Evolutionary conservation across 345 rosid genomes (phyloP), one percentile per base, ranked within the genome.

Genomic region (Leavenworthia alabamica): DNA sequence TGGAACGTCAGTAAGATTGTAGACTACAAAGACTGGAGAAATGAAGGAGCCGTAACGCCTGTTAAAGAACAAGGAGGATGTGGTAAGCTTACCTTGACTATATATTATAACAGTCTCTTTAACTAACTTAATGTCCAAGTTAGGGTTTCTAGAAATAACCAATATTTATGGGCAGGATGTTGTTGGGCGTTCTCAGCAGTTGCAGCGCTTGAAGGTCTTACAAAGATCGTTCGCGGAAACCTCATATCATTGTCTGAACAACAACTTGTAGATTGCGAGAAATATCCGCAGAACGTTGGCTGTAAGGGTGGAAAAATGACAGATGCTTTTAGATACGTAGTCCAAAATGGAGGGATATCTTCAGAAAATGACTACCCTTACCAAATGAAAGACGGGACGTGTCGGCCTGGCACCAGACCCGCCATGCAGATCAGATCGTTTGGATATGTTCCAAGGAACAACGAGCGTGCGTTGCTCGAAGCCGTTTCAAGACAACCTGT

Each of bases 111-210:
- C 15, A 7, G 4, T 48, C 45, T 23, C n/a, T n/a, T 4, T 13
- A 17, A 6, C 8, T n/a, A 49, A 3, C 62, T 56, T 56, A 3
- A 3, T 5, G 6, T 19, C 17, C 62, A 15, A 15, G 49, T 41
- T 39, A 56, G 23, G 35, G 8, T 9, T 2, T 39, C 3, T 39
- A 24, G 17, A 43, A 41, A 7, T 43, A 23, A 15, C n/a, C 27
- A 24, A 44, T 45, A 23, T 43, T 14, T 8, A 66, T 43, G 26
- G 15, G 26, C 68, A 82, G 91, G 84, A 7, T 31, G 71, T 74
- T 85, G 91, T 48, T 82, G 86, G 91, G 88, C 88, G 37, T 85
- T 81, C 69, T 76, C 86, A 6, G 78, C 86, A 0, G 75, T 78
- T 45, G 88, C 86, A 53, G 86, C 84, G 7, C 67, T 76, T 16